Evolutionary conservation across 345 rosid species (phyloP), one percentile per base, ranked within the genome.

Genomic region (Camelina neglecta): DNA sequence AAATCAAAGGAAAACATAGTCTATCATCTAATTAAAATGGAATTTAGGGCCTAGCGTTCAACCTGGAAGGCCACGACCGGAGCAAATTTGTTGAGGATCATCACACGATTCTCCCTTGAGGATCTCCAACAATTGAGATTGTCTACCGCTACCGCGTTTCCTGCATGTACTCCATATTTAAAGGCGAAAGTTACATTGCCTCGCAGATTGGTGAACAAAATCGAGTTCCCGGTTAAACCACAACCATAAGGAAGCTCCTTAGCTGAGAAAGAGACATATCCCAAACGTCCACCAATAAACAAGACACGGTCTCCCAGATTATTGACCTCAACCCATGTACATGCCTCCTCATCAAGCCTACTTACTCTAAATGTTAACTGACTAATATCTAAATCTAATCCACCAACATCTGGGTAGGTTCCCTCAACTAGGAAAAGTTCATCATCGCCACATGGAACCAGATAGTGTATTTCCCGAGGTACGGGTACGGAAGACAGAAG

Each of bases 201-300:
- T 8, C 1, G 5, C 24, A 0, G 4, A 36, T 38, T 1, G 15
- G 9, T 60, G 29, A 18, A 60, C 5, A 38, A 2, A 0, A 60
- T 36, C 11, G 65, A 60, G 47, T 60, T 60, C 3, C 47, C 47
- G 18, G 5, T 60, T 9, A 60, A 4, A 11, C 47, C 65, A 60
- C 65, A 60, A 11, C 29, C 26, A 60, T 36, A 29, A 2, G 64
- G 64, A 36, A 60, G 29, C 64, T 60, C 45, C 64, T 36, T 60
- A 38, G n/a, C 29, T 3, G 10, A 36, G n/a, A 15, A 18, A 2
- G 10, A 18, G 1, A 3, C 0, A 18, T 18, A 36, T 18, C 65
- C n/a, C 2, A 1, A 26, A 5, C 31, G 9, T 0, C 13, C 1
- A 12, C 60, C 20, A 26, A 55, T 12, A 1, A 55, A 29, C 10